phyloP scores from a whole-genome alignment of 768 basidiomycete species.

The Hygrocybe coccinea region DNA sequence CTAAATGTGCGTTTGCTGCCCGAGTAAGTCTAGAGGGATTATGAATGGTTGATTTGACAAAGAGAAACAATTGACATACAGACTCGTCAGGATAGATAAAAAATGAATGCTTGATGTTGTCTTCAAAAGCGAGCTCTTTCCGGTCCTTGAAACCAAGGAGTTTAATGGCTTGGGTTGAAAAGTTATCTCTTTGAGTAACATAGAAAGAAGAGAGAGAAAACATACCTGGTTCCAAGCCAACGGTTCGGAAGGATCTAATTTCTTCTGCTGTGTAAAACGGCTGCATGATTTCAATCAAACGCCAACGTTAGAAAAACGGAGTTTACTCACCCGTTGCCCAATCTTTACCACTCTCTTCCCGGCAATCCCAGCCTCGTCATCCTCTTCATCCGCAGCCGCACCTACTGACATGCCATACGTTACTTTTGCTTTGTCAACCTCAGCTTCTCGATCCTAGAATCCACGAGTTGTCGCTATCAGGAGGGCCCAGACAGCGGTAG shows the following conservation, averaged over 20 bases:
- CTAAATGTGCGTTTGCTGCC: slow-evolving; percentile 92
- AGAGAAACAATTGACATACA: slow-evolving; percentile 38
- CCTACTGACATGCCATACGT: slow-evolving; percentile 43
- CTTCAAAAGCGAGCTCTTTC: slow-evolving; percentile 67
- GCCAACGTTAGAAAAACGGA: neutral
- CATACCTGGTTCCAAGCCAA: slow-evolving; percentile 73
- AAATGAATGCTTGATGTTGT: slow-evolving; percentile 86
- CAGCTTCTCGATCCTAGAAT: slow-evolving; percentile 41
- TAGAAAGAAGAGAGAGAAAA: neutral
- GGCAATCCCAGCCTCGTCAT: slow-evolving; percentile 40
- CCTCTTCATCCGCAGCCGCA: slow-evolving; percentile 30
- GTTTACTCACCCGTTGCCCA: slow-evolving; percentile 49
- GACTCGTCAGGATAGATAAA: slow-evolving; percentile 92
- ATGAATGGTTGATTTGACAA: neutral
- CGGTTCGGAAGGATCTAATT: slow-evolving; percentile 71
- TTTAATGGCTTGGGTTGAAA: slow-evolving; percentile 57
- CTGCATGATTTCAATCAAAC: slow-evolving; percentile 30
- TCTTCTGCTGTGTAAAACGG: slow-evolving; percentile 85
- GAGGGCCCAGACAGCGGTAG: neutral
- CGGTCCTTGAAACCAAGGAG: slow-evolving; percentile 88
- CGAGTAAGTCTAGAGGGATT: slow-evolving; percentile 55
- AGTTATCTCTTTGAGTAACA: neutral
- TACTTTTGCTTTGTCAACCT: slow-evolving; percentile 43
- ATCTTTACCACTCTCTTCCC: slow-evolving; percentile 42
- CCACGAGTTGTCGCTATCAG: neutral